phyloP scores from a whole-genome alignment of 2,329 filamentous ascomycete genomes.

The Magnaporthales sp. region DNA sequence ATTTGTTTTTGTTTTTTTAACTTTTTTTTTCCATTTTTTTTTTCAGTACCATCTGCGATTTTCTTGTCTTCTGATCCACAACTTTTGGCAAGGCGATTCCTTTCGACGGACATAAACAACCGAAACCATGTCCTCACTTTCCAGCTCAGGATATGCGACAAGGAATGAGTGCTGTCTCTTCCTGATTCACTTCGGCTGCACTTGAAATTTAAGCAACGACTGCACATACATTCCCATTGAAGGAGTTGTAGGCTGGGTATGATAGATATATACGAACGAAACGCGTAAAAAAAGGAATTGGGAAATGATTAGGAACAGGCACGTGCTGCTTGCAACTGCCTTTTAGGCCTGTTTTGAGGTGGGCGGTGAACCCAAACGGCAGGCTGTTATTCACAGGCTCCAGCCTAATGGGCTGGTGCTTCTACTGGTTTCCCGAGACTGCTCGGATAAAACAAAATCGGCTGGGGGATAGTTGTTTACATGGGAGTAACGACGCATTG shows the following conservation, averaged over 20 bases:
- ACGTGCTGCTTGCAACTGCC: not conserved
- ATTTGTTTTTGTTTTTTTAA: not conserved
- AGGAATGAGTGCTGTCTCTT: not conserved
- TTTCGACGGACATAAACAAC: not conserved
- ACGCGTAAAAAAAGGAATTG: not conserved
- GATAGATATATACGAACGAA: not conserved
- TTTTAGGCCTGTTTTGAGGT: not conserved
- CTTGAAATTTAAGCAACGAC: not conserved
- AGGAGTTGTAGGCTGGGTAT: not conserved
- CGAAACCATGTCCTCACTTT: not conserved
- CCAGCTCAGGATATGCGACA: not conserved
- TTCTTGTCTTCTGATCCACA: not conserved
- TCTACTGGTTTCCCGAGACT: not conserved
- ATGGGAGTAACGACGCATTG: not conserved
- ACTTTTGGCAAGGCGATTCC: not conserved
- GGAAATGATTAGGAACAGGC: not conserved
- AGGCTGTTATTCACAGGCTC: not conserved
- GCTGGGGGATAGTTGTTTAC: not conserved
- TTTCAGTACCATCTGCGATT: not conserved
- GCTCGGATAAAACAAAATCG: not conserved
- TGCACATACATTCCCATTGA: not conserved
- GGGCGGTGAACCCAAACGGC: not conserved
- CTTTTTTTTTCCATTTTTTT: not conserved
- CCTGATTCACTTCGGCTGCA: not conserved
- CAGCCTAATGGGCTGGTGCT: not conserved